Evolutionary conservation across 208 protist genomes (phyloP).

Genomic region (Giardia duodenalis): DNA sequence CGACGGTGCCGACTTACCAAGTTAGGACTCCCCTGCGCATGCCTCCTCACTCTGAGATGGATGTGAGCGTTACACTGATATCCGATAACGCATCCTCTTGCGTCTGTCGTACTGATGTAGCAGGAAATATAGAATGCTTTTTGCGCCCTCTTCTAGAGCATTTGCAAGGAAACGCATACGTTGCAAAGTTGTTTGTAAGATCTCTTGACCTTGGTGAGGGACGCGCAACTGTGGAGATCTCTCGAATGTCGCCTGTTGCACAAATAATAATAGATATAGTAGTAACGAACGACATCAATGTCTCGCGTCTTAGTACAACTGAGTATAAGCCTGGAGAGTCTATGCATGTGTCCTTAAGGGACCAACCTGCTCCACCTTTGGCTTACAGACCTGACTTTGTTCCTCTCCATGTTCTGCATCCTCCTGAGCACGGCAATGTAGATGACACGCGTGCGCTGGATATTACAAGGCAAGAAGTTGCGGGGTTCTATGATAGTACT

Average conservation of each 20-base stretch:
- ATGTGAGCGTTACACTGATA: background rate
- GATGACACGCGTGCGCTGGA: too few species aligned
- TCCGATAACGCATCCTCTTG: background rate
- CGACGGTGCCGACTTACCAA: background rate
- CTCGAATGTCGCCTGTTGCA: background rate
- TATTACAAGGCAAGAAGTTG: too few species aligned
- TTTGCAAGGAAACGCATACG: background rate
- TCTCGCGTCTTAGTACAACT: background rate
- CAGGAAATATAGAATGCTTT: background rate
- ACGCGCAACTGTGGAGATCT: background rate
- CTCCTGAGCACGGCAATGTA: too few species aligned
- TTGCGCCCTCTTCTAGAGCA: background rate
- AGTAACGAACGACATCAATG: background rate
- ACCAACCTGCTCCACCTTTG: background rate
- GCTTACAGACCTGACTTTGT: background rate
- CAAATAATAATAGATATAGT: background rate
- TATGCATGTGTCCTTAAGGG: background rate
- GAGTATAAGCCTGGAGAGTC: background rate
- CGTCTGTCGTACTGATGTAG: background rate
- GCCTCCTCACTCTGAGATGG: background rate
- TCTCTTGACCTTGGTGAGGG: background rate
- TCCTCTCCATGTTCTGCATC: background rate
- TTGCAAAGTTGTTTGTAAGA: background rate
- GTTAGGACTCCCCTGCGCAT: background rate
- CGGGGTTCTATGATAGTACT: too few species aligned